These are phyloP conservation scores for Camelina hispida DNA, from an alignment of 345 rosid genomes.

Conservation along the genomic window DNA sequence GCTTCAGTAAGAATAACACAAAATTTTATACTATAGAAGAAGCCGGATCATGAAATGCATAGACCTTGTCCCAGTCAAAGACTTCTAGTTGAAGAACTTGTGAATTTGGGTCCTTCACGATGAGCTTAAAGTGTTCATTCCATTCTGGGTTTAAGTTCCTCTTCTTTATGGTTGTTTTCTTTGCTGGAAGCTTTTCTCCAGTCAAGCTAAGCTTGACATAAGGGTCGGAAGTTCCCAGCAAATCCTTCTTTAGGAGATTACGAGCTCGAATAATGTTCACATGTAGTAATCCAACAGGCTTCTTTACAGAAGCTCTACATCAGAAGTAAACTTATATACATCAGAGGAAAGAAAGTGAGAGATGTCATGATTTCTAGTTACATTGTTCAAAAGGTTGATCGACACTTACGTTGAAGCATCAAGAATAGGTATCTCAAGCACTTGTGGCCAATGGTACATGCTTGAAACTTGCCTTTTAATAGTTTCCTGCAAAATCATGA, in stretches of 20 bases:
- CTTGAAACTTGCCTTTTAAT: constrained; percentile 62
- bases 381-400: background rate
- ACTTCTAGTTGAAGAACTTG: constrained; percentile 75
- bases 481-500: constrained; percentile 53
- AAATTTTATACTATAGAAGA: background rate
- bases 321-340: constrained; percentile 15
- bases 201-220: constrained; percentile 68
- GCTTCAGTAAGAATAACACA: background rate
- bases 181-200: constrained; percentile 64
- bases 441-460: constrained; percentile 76
- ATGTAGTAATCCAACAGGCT: constrained; percentile 77
- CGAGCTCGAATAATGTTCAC: constrained; percentile 69
- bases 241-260: constrained; percentile 65
- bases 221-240: constrained; percentile 78
- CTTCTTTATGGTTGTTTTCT: constrained; percentile 79
- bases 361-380: background rate
- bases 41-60: background rate
- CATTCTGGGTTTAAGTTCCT: constrained; percentile 78
- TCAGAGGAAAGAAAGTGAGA: constrained; percentile 20
- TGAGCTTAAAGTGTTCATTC: constrained; percentile 77
- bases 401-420: constrained; percentile 62
- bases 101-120: constrained; percentile 63
- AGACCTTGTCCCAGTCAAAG: constrained; percentile 87
- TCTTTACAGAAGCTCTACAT: constrained; percentile 60
- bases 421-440: constrained; percentile 64